Evolutionary conservation across 805 yeast species (phyloP).

Genomic region (Kazachstania viticola): DNA sequence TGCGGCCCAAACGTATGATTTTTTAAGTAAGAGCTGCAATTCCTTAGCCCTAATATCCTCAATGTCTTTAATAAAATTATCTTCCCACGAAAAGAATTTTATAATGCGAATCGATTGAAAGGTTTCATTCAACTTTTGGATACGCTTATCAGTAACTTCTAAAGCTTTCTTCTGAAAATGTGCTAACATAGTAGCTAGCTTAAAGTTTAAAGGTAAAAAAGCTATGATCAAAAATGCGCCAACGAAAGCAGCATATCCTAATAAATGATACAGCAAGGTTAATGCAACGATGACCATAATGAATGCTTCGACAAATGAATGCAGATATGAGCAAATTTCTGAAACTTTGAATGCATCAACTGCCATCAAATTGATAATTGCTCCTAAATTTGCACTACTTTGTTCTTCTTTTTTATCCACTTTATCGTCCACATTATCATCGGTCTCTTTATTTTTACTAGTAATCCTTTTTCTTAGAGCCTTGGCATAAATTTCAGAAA

Average conservation of each 20-base stretch:
- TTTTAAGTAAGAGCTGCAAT: constrained; percentile 38
- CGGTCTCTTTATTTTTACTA: constrained; percentile 24
- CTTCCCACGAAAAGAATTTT: constrained; percentile 90
- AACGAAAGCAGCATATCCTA: constrained; percentile 76
- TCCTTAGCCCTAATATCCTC: constrained; percentile 60
- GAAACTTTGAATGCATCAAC: constrained; percentile 88
- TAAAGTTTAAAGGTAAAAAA: constrained; percentile 60
- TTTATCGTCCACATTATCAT: constrained; percentile 7
- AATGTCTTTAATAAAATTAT: constrained; percentile 56
- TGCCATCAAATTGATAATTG: constrained; percentile 80
- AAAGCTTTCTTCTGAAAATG: constrained; percentile 55
- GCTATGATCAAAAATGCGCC: constrained; percentile 55
- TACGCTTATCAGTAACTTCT: constrained; percentile 72
- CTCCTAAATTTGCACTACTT: constrained; percentile 50
- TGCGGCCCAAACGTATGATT: constrained; percentile 50
- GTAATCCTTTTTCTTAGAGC: constrained; percentile 67
- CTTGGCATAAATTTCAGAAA: constrained; percentile 80
- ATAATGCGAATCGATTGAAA: constrained; percentile 78
- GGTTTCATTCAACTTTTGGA: constrained; percentile 78
- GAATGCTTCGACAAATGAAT: constrained; percentile 57
- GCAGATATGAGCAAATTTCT: constrained; percentile 78
- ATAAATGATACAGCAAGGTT: constrained; percentile 44
- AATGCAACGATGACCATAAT: constrained; percentile 55
- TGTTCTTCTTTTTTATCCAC: constrained; percentile 13
- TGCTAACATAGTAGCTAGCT: constrained; percentile 47